Base-by-base conservation (phyloP, 352 stramenopile genomes). In the Ophiocytium majus region DNA sequence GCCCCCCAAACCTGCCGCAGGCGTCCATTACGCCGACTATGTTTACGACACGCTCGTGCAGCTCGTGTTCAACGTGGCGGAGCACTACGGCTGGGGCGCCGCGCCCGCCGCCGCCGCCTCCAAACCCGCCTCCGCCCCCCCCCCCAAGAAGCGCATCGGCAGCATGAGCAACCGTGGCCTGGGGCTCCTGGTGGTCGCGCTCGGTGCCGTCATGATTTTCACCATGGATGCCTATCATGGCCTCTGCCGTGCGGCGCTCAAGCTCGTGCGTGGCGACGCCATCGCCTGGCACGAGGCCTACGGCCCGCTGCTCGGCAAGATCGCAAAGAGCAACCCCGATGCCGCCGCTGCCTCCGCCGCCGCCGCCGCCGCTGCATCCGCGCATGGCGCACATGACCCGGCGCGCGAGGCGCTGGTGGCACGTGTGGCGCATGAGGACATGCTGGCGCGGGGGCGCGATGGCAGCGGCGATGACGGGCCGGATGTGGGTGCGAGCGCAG, bases 211-310 rank as follows among this genome's bases (percentile, higher is more conserved):
- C 17, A 89, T 89, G 85, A 71, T 89, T 0, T 35, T 89, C 32
- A 85, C 82, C 17, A 66, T 85, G n/a, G 85, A 85, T 33, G 80
- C 75, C 0, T 89, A 89, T 57, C 76, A 84, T 50, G 85, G 85
- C 17, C 36, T 63, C 10, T 35, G 75, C 9, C 32, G 80, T 23
- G 32, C 79, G 0, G 82, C 80, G 34, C 81, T 86, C 23, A 37
- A 43, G 0, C 5, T 88, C 9, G 31, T 75, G n/a, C 0, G 50
- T 0, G 57, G 37, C 14, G 50, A 80, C n/a, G 36, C 14, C 1
- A 43, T 83, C 17, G 32, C 9, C 0, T 83, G 80, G 80, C 43
- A 83, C 28, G 80, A 83, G 33, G 80, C 80, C 34, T 83, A 83
- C 66, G 80, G 66, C 14, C n/a, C n/a, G n/a, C n/a, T n/a, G n/a